Conservation (phyloP, 495 filamentous ascomycete species). For the Beverwykella pulmonaria region DNA sequence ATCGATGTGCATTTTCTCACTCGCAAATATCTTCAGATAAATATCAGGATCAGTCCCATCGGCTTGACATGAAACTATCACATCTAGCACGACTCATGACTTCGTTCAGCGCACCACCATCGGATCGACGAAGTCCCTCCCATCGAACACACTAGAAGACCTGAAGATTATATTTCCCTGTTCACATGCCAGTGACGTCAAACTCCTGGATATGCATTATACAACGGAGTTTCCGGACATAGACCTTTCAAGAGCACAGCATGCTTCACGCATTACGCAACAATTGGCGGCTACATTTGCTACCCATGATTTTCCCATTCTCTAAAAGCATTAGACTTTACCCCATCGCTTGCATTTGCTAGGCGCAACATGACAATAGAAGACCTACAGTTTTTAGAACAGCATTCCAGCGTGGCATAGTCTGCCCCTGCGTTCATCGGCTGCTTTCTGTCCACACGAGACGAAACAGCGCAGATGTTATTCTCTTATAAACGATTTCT, state of each 20-base stretch:
- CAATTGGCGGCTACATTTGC: neutral
- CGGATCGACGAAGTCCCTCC: neutral
- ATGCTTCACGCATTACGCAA: neutral
- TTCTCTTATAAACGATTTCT: neutral
- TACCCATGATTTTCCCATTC: conserved; percentile 6
- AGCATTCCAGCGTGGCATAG: conserved; percentile 5
- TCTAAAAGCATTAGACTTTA: conserved; percentile 39
- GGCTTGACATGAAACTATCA: neutral
- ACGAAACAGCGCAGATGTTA: conserved; percentile 22
- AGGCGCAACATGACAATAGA: conserved; percentile 27
- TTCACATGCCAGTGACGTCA: neutral
- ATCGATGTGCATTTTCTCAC: neutral
- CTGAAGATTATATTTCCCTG: conserved; percentile 1
- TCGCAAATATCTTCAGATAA: neutral
- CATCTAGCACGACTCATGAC: neutral
- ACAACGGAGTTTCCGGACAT: conserved; percentile 15
- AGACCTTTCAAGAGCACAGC: neutral
- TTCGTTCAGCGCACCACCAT: neutral
- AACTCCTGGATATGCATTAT: conserved; percentile 16
- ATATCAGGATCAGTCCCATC: neutral
- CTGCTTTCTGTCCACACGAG: conserved; percentile 4
- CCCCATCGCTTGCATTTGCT: conserved; percentile 33
- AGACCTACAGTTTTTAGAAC: conserved; percentile 1
- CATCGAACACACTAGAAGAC: conserved; percentile 2
- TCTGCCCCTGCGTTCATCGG: conserved; percentile 25